Percentiles rank a stretch among this genome's conserved stretches.
phyloP scores from a whole-genome alignment of 768 basidiomycete species.

The Candolleomyces aberdarensis region DNA sequence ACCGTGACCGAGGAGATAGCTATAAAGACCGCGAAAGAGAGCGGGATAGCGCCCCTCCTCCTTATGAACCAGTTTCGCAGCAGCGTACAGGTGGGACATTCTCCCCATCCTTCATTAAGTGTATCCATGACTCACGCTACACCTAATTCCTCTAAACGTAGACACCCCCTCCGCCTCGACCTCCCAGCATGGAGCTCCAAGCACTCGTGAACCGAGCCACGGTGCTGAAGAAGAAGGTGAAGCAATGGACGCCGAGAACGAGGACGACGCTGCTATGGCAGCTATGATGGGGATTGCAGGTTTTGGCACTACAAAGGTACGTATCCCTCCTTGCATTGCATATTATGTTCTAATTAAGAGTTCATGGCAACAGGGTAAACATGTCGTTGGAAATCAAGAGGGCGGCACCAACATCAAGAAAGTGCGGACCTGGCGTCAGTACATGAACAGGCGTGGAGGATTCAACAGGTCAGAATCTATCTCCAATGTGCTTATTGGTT shows the following conservation, averaged over 20 bases:
- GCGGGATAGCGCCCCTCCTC: constrained; percentile 29
- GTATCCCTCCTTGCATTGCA: constrained; percentile 8
- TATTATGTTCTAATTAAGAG: not conserved
- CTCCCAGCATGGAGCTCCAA: constrained; percentile 16
- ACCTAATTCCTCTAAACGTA: not conserved
- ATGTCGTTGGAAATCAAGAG: constrained; percentile 81
- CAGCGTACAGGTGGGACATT: not conserved
- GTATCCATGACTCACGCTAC: not conserved
- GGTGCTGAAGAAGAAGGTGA: constrained; percentile 39
- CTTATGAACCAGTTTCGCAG: not conserved
- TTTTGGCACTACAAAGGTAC: constrained; percentile 88
- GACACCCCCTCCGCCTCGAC: constrained; percentile 1
- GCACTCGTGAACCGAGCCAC: constrained; percentile 5
- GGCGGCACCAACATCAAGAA: constrained; percentile 69
- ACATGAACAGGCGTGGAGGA: constrained; percentile 93
- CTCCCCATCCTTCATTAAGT: not conserved
- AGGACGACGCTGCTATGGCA: constrained; percentile 81
- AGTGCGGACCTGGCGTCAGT: constrained; percentile 91
- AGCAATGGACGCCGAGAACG: constrained; percentile 52
- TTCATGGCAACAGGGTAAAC: constrained; percentile 55
- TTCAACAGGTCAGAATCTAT: constrained; percentile 61
- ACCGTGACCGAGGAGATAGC: constrained; percentile 29
- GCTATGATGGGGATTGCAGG: constrained; percentile 86
- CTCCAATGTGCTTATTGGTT: not conserved
- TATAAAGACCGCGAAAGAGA: constrained; percentile 28